Percentiles rank a stretch among this genome's conserved stretches.
Conservation (phyloP, 108 stramenopile species). For the Nannochloropsis gaditana region DNA sequence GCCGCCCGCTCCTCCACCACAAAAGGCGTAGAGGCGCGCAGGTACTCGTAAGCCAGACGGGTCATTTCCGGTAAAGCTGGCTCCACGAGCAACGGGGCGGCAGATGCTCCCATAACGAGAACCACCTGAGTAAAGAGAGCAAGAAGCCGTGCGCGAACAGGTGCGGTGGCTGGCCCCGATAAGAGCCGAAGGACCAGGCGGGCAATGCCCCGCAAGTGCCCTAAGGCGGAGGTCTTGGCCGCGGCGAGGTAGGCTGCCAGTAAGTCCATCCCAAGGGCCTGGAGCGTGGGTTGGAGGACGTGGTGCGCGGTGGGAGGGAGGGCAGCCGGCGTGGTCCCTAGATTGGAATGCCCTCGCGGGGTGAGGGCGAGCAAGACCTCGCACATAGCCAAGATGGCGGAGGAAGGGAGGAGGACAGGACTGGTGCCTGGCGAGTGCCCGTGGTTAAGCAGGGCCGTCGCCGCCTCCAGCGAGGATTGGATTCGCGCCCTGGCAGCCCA, state of each 20-base stretch:
- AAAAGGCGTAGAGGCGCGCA: neutral
- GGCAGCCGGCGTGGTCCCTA: neutral
- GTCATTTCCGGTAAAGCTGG: neutral
- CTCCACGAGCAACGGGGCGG: neutral
- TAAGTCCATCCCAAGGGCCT: neutral
- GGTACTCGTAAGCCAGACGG: neutral
- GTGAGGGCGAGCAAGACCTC: neutral
- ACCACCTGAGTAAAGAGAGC: neutral
- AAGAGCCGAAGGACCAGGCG: neutral
- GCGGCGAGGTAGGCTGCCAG: neutral
- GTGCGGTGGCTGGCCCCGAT: neutral
- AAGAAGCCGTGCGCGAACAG: neutral
- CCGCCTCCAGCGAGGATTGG: neutral
- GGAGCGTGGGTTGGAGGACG: neutral
- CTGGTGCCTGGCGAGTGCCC: neutral
- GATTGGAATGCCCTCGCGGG: neutral
- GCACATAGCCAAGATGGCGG: neutral
- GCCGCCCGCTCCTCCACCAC: neutral
- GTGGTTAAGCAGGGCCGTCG: neutral
- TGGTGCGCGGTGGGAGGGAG: neutral
- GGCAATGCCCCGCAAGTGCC: neutral
- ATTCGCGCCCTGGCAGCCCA: neutral
- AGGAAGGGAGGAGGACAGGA: slow-evolving; percentile 13
- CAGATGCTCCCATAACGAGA: neutral
- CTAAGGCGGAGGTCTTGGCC: neutral